A percentile compares a stretch with the other conserved stretches of the same genome.
Conservation (phyloP, 495 filamentous ascomycete species). For the Oleoguttula mirabilis region DNA sequence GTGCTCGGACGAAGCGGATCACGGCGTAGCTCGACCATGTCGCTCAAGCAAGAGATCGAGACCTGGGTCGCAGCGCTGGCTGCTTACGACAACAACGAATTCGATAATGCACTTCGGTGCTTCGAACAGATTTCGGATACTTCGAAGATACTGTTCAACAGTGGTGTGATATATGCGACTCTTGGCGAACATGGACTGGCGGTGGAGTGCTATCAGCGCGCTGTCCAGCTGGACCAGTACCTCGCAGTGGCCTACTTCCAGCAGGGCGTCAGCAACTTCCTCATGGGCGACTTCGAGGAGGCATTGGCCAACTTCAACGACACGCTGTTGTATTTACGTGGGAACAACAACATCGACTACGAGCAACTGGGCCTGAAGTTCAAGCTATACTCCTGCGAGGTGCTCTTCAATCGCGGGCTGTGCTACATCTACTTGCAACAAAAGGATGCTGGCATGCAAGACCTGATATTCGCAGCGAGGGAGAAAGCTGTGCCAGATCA, state of each 20-base stretch:
- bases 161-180: slow-evolving; percentile 94
- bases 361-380: slow-evolving; percentile 93
- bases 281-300: slow-evolving; percentile 94
- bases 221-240: slow-evolving; percentile 80
- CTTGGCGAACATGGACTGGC: slow-evolving; percentile 93
- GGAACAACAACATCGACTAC: slow-evolving; percentile 96
- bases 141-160: slow-evolving; percentile 97
- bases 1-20: no score
- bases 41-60: slow-evolving; percentile 76
- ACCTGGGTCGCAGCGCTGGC: slow-evolving; percentile 89
- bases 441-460: slow-evolving; percentile 77
- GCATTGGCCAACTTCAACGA: slow-evolving; percentile 98
- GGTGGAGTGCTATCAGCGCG: slow-evolving; percentile 88
- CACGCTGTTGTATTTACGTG: slow-evolving; percentile 83
- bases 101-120: slow-evolving; percentile 67
- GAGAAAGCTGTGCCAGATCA: slow-evolving; percentile 93
- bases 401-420: slow-evolving; percentile 92
- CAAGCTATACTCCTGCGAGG: slow-evolving; percentile 94
- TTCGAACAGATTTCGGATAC: slow-evolving; percentile 88
- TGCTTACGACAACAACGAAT: slow-evolving; percentile 93
- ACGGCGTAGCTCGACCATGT: no score
- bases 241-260: slow-evolving; percentile 98
- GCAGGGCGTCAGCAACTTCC: slow-evolving; percentile 95
- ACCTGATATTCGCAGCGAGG: slow-evolving; percentile 83
- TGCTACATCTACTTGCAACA: slow-evolving; percentile 97